Conservation (phyloP, 495 filamentous ascomycete species). For the Penicillium paxilli region DNA sequence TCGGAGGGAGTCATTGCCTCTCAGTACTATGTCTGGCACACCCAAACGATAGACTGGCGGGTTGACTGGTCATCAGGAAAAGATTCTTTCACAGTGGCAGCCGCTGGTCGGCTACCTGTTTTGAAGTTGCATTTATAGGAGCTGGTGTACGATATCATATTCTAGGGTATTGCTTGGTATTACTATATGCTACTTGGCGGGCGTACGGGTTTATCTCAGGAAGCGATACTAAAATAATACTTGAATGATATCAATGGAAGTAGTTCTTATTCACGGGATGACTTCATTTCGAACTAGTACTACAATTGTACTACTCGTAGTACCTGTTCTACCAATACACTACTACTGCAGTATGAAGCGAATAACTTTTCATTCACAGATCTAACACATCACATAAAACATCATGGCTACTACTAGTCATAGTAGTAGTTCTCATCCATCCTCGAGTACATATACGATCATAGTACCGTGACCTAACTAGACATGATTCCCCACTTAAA, state of each 20-base stretch:
- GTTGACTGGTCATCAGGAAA: too few relatives aligned
- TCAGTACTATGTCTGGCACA: slow-evolving; percentile 13
- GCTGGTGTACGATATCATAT: not conserved
- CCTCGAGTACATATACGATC: too few relatives aligned
- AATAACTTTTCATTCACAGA: too few relatives aligned
- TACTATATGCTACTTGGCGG: not conserved
- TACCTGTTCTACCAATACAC: too few relatives aligned
- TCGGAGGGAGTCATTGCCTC: slow-evolving; percentile 26
- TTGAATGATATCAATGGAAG: not conserved
- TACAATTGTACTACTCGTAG: too few relatives aligned
- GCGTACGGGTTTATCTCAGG: not conserved
- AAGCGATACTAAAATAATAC: not conserved
- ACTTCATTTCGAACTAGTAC: not conserved
- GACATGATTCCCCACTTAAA: not conserved
- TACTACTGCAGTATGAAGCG: too few relatives aligned
- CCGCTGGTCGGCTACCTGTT: slow-evolving; percentile 13
- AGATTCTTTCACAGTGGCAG: not conserved
- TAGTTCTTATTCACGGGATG: too few relatives aligned
- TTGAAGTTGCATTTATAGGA: not conserved
- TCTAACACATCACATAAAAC: too few relatives aligned
- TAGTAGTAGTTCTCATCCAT: too few relatives aligned
- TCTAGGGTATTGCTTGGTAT: not conserved
- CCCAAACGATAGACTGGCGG: slow-evolving; percentile 20
- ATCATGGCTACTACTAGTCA: too few relatives aligned
- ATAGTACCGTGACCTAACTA: too few relatives aligned